These are phyloP conservation scores for Lecanicillium sp. DNA, from an alignment of 2,329 filamentous ascomycete genomes.

Conservation along the genomic window DNA sequence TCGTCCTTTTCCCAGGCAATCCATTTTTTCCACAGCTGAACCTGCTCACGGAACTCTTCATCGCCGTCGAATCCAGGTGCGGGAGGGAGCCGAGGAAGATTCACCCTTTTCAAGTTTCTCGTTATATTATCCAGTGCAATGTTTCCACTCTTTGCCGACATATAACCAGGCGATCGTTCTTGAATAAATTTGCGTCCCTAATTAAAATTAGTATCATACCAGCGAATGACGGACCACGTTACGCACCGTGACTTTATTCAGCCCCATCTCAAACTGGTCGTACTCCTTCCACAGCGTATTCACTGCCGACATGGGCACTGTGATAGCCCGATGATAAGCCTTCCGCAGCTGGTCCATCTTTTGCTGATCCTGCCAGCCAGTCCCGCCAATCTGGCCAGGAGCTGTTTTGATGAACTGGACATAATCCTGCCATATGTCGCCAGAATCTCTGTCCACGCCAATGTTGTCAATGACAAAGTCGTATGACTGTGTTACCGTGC, in stretches of 20 bases:
- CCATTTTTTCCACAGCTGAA: slow-evolving; percentile 89
- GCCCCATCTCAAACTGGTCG: slow-evolving; percentile 86
- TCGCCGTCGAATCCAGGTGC: slow-evolving; percentile 81
- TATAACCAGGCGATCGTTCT: slow-evolving; percentile 86
- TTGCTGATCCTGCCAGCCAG: slow-evolving; percentile 91
- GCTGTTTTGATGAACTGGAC: slow-evolving; percentile 86
- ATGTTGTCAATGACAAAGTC: slow-evolving; percentile 87
- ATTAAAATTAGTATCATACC: slow-evolving; percentile 12
- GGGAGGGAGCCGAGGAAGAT: slow-evolving; percentile 74
- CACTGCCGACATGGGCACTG: slow-evolving; percentile 75
- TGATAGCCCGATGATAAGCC: slow-evolving; percentile 84
- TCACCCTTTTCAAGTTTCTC: slow-evolving; percentile 65
- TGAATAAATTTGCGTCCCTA: slow-evolving; percentile 91
- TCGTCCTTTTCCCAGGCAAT: slow-evolving; percentile 93
- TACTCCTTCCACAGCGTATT: slow-evolving; percentile 95
- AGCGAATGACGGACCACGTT: not conserved
- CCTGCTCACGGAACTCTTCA: slow-evolving; percentile 74
- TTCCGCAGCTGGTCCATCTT: slow-evolving; percentile 94
- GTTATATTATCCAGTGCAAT: slow-evolving; percentile 87
- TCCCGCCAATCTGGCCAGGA: slow-evolving; percentile 78
- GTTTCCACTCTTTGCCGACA: slow-evolving; percentile 89
- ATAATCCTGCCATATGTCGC: slow-evolving; percentile 88
- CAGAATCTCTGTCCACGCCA: slow-evolving; percentile 85
- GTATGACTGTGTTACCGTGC: slow-evolving; percentile 77
- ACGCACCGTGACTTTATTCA: slow-evolving; percentile 85